Base-by-base conservation (phyloP, 352 stramenopile genomes). In the Phytophthora multivora region DNA sequence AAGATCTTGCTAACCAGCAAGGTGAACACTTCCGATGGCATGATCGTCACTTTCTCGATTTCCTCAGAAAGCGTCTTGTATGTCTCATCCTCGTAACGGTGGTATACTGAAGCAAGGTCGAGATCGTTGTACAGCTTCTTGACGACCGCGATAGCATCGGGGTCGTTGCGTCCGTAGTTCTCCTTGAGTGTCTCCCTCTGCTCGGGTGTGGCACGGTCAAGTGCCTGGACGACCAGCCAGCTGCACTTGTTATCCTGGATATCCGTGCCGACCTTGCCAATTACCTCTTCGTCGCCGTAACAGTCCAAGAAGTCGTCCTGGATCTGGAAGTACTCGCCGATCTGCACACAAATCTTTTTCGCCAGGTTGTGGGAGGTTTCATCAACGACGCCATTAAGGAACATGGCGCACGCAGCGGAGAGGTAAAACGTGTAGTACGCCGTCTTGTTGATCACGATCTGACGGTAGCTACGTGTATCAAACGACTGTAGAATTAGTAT, bases 391-490 rank as follows among this genome's bases (percentile, higher is more conserved):
- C 94, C 93, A 63, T 74, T 82, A 48, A 92, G 68, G 39, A 88
- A 69, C 91, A 99, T 97, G 51, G 92, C 96, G 60, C 93, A 91
- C 28, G 94, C 91, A 59, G 93, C 82, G 26, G 93, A 97, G 26
- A 99, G 82, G 81, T 99, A 99, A 79, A 99, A 99, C 52, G 94
- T 98, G 76, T 99, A 99, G 80, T 98, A 99, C 28, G 96, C 93
- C 5, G 98, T 99, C 83, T 99, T 99, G 86, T 99, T 99, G 19
- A 96, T 90, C 49, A 99, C 98, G 67, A 99, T 99, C 64, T 93
- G 73, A 47, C 72, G 80, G 70, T 95, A 91, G 25, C 77, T 87
- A 55, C 16, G 52, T 5, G 31, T 35, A 57, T 12, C 48, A 13
- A 66, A 40, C n/a, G 9, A 65, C 16, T 31, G 35, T 19, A 60